phyloP scores from a whole-genome alignment of 441 rosid genomes.

The Mallotus repandus region DNA sequence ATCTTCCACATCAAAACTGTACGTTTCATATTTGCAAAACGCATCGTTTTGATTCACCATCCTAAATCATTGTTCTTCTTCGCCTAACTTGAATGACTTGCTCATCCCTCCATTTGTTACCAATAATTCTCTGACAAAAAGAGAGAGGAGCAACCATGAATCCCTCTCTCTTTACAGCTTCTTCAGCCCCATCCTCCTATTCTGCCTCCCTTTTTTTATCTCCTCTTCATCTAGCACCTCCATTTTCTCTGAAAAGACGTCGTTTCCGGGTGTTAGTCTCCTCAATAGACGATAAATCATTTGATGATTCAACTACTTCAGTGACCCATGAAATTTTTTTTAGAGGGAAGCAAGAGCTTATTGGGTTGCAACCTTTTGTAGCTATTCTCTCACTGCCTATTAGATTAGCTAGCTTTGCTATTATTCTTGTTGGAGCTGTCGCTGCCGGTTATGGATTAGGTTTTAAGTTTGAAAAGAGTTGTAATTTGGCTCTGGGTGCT shows the following conservation, averaged over 20 bases:
- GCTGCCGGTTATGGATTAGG: conserved; percentile 82
- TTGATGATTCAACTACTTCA: conserved; percentile 3
- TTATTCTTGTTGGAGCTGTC: conserved; percentile 65
- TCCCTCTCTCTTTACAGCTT: conserved; percentile 39
- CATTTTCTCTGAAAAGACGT: conserved; percentile 45
- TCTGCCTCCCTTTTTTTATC: conserved; percentile 37
- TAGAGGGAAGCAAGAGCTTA: conserved; percentile 68
- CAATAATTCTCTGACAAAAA: too few species aligned
- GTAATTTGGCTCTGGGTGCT: conserved; percentile 66
- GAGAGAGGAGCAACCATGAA: conserved; percentile 28
- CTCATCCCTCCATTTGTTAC: too few species aligned
- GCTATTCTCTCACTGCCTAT: conserved; percentile 65
- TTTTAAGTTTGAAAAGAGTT: conserved; percentile 48
- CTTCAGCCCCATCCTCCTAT: conserved; percentile 37
- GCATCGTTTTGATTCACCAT: too few species aligned
- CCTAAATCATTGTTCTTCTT: too few species aligned
- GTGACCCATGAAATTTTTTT: conserved; percentile 35
- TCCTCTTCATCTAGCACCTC: conserved; percentile 45
- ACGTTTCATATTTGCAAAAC: too few species aligned
- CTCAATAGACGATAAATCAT: conserved; percentile 18
- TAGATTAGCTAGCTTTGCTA: conserved; percentile 65
- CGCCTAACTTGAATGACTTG: too few species aligned
- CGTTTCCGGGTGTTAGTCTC: conserved; percentile 52
- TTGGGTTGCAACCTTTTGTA: conserved; percentile 78
- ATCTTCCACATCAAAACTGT: too few species aligned